Percentiles rank a stretch among this genome's conserved stretches.
These are phyloP conservation scores for Botryotinia calthae DNA, from an alignment of 2,329 filamentous ascomycete species.

Conservation along the genomic window DNA sequence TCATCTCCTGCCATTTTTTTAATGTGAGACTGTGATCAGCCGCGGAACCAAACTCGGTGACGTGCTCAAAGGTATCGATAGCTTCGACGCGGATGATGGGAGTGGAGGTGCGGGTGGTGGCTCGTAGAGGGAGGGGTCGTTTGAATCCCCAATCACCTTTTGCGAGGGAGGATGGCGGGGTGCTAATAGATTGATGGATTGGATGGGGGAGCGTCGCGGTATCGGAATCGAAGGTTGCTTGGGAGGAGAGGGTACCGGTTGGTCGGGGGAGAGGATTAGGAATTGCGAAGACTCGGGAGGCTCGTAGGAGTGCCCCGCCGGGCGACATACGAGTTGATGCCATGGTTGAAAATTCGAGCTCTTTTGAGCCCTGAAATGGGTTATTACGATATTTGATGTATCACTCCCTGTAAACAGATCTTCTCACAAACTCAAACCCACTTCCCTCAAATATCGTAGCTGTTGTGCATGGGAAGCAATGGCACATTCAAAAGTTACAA, in stretches of 20 bases:
- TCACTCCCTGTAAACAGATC: not conserved
- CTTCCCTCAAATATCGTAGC: not conserved
- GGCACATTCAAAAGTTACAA: slow-evolving; percentile 3
- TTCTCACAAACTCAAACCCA: not conserved
- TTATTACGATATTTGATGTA: not conserved
- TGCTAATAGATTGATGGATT: slow-evolving; percentile 79
- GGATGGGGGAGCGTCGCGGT: slow-evolving; percentile 75
- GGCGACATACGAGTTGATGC: slow-evolving; percentile 50
- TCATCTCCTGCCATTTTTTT: slow-evolving; percentile 82
- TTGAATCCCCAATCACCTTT: slow-evolving; percentile 94
- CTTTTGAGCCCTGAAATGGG: slow-evolving; percentile 4
- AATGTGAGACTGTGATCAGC: slow-evolving; percentile 78
- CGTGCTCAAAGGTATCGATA: slow-evolving; percentile 80
- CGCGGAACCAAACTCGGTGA: slow-evolving; percentile 85
- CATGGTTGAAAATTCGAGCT: slow-evolving; percentile 29
- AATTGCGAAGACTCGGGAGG: slow-evolving; percentile 86
- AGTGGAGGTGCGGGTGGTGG: slow-evolving; percentile 68
- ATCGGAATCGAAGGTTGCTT: slow-evolving; percentile 54
- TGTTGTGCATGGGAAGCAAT: slow-evolving; percentile 12
- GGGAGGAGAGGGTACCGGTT: slow-evolving; percentile 48
- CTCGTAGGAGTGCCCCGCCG: slow-evolving; percentile 70
- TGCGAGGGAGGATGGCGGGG: slow-evolving; percentile 66
- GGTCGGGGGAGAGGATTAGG: slow-evolving; percentile 71
- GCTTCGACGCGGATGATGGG: slow-evolving; percentile 73
- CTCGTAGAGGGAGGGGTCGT: slow-evolving; percentile 72